phyloP scores from a whole-genome alignment of 345 rosid genomes.

The Dimocarpus longan region DNA sequence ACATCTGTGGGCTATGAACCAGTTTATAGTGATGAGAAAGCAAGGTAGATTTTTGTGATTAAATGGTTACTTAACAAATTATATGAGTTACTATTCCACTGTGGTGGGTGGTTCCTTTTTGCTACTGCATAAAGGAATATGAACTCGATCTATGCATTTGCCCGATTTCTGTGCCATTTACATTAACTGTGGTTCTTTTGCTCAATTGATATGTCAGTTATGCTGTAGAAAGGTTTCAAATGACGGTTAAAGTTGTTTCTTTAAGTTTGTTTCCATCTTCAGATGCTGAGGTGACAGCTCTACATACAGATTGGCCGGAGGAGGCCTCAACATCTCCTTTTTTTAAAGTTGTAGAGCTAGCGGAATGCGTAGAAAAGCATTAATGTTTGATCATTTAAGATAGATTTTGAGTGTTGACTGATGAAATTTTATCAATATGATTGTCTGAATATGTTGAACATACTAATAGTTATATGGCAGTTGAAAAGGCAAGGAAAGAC shows the following conservation, averaged over 20 bases:
- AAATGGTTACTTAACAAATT: not conserved
- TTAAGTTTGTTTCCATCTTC: not conserved
- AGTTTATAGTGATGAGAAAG: slow-evolving; percentile 84
- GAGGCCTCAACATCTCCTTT: not conserved
- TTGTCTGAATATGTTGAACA: not conserved
- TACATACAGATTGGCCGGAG: not conserved
- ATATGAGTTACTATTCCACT: not conserved
- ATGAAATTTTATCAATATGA: not conserved
- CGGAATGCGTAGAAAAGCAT: not conserved
- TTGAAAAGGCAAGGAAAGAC: not conserved
- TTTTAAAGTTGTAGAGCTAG: not conserved
- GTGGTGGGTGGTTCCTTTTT: not conserved
- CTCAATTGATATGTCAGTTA: not conserved
- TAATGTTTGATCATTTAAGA: not conserved
- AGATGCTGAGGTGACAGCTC: not conserved
- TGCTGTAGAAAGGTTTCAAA: slow-evolving; percentile 2
- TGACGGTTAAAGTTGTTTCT: not conserved
- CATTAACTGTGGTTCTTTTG: not conserved
- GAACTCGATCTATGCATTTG: not conserved
- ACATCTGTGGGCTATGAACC: slow-evolving; percentile 83
- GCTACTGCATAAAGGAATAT: not conserved
- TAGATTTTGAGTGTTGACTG: not conserved
- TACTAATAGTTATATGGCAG: not conserved
- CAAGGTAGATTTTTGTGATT: slow-evolving; percentile 54
- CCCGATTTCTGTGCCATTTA: not conserved